phyloP scores from a whole-genome alignment of 2,329 filamentous ascomycete species.

The Cordyceps tenuipes region DNA sequence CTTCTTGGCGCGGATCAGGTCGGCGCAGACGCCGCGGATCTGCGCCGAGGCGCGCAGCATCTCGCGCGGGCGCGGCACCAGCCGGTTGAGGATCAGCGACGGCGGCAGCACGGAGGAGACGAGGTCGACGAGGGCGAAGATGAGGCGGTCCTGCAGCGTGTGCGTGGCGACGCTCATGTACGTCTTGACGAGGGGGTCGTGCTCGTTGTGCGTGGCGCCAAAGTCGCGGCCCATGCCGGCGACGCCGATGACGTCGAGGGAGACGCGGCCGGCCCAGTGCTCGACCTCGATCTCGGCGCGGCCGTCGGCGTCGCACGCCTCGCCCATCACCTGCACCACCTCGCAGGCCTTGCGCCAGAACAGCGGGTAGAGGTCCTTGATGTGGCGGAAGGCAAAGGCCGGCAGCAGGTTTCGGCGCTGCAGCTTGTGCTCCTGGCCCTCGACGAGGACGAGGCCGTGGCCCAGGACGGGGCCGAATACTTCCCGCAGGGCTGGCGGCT shows the following conservation, averaged over 20 bases:
- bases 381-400: slow-evolving; percentile 16
- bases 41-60: slow-evolving; percentile 32
- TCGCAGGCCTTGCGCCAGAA: slow-evolving; percentile 18
- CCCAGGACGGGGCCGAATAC: slow-evolving; percentile 13
- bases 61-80: neutral
- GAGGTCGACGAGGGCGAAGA: neutral
- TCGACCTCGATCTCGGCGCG: neutral
- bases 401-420: slow-evolving; percentile 18
- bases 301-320: neutral
- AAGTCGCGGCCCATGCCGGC: slow-evolving; percentile 50
- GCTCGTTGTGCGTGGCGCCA: slow-evolving; percentile 29
- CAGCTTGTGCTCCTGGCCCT: slow-evolving; percentile 17
- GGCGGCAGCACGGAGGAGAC: neutral
- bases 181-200: slow-evolving; percentile 34
- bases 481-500: slow-evolving; percentile 13
- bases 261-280: slow-evolving; percentile 43
- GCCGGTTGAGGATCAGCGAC: neutral
- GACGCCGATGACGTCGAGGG: slow-evolving; percentile 52
- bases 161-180: slow-evolving; percentile 20
- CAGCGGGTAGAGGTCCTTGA: slow-evolving; percentile 15
- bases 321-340: slow-evolving; percentile 2
- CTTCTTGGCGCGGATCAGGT: slow-evolving; percentile 61
- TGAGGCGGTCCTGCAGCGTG: neutral
- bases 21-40: slow-evolving; percentile 54
- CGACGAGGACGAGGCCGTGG: slow-evolving; percentile 14